Evolutionary conservation across 2,329 filamentous ascomycete genomes (phyloP).

Genomic region (Colletotrichum gigasporum): DNA sequence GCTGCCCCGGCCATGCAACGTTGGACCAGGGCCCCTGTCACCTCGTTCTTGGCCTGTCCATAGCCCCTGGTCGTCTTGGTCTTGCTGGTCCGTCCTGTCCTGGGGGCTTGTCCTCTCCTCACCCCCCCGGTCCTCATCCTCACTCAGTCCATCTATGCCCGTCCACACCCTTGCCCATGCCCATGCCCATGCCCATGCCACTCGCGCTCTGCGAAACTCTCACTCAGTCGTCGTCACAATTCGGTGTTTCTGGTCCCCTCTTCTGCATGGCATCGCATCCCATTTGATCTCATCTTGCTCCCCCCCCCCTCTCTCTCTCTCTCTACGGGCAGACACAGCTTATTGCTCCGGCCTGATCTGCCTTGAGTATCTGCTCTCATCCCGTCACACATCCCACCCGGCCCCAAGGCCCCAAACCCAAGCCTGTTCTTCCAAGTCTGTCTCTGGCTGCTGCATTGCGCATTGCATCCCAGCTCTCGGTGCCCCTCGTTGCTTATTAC

Average conservation of each 20-base stretch:
- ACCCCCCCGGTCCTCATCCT: no score
- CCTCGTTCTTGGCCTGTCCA: neutral
- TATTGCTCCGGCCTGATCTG: no score
- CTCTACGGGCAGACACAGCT: no score
- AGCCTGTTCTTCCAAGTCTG: no score
- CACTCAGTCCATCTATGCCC: no score
- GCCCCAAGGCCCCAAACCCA: no score
- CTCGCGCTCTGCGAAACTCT: neutral
- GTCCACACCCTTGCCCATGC: neutral
- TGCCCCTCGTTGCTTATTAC: neutral
- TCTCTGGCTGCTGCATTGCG: no score
- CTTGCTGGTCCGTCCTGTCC: neutral
- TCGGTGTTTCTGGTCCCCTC: neutral
- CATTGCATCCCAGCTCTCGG: no score
- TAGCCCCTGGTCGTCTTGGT: no score
- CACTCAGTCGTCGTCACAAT: conserved; percentile 11
- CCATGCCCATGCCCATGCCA: neutral
- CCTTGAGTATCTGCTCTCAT: no score
- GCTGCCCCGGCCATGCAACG: conserved; percentile 29
- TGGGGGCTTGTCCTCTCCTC: neutral
- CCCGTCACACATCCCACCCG: no score
- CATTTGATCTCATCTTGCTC: neutral
- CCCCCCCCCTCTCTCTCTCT: neutral
- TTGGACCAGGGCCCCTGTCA: conserved; percentile 25
- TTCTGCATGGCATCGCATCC: conserved; percentile 4